phyloP scores from a whole-genome alignment of 345 rosid genomes.

The Melastoma malabathricum region DNA sequence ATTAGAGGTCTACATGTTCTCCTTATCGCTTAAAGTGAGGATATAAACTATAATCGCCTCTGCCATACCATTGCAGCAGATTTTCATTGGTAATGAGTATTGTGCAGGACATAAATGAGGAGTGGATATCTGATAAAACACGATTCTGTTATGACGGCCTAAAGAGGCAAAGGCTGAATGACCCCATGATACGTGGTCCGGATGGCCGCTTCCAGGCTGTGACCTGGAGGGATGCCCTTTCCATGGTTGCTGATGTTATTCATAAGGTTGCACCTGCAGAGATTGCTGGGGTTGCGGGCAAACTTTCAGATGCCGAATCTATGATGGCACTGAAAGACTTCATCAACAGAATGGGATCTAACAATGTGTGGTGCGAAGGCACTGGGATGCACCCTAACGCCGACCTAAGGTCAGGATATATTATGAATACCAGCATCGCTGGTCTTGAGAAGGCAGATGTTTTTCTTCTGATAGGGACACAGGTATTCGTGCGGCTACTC shows the following conservation, averaged over 20 bases:
- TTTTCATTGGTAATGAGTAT: neutral
- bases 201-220: slow-evolving; percentile 87
- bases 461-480: slow-evolving; percentile 91
- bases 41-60: no score
- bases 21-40: no score
- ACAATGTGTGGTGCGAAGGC: slow-evolving; percentile 92
- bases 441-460: slow-evolving; percentile 91
- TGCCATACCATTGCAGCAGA: no score
- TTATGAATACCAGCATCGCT: slow-evolving; percentile 76
- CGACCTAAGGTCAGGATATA: slow-evolving; percentile 83
- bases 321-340: slow-evolving; percentile 97
- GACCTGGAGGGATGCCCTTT: slow-evolving; percentile 93
- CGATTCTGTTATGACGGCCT: slow-evolving; percentile 91
- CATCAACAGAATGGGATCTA: slow-evolving; percentile 87
- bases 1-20: no score
- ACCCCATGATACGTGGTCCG: slow-evolving; percentile 88
- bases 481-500: slow-evolving; percentile 29
- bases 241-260: slow-evolving; percentile 72
- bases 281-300: slow-evolving; percentile 83
- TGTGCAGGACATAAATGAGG: slow-evolving; percentile 93
- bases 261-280: slow-evolving; percentile 75
- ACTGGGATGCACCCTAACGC: slow-evolving; percentile 63
- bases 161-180: slow-evolving; percentile 97
- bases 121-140: slow-evolving; percentile 99
- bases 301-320: slow-evolving; percentile 93